Base-by-base conservation (phyloP, 1,139 yeast species). In the Debaryomyces udenii region DNA sequence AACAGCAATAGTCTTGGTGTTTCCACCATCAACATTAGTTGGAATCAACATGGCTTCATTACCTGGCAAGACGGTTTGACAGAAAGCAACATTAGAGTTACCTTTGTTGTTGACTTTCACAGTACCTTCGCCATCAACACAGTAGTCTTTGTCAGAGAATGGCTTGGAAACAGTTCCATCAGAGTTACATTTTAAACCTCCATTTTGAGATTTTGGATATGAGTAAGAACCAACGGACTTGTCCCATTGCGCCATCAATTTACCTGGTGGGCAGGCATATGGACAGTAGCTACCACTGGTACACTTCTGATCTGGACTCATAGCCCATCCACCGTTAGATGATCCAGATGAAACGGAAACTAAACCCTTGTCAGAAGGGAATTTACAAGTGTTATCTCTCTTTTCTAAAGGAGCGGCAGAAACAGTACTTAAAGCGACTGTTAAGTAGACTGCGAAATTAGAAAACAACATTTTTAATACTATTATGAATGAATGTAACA, bases 31-130 rank as follows among this genome's bases (percentile, higher is more conserved):
- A 38, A 86, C 80, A 42, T 73, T 63, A 22, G 94, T 88, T 45
- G 96, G 96, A 49, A 89, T 88, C 60, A 88, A 72, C 96, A 89
- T 89, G 53, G 89, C 95, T 67, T 89, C 96, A 61, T 87, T 86
- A 46, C 96, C 96, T 16, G 96, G 96, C 45, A 89, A 73, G 10
- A 89, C 96, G 3, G 96, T 89, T 69, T 90, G 96, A 64, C 96
- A 89, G 64, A 89, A 82, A 9, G 96, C 90, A 48, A 87, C 89
- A 45, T 77, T 68, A 36, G 70, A 68, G 24, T 31, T 32, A 10
- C 79, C 77, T 17, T 59, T 55, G 69, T 86, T 87, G 44, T 70
- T 57, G 31, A 81, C 95, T 26, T 65, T 55, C 22, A 87, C 81
- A 14, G 91, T 78, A 27, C 90, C 93, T 47, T 79, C 76, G 43